Conservation (phyloP, 225 moss, liverwort and hornwort species). For the Physcomitrium patens region DNA sequence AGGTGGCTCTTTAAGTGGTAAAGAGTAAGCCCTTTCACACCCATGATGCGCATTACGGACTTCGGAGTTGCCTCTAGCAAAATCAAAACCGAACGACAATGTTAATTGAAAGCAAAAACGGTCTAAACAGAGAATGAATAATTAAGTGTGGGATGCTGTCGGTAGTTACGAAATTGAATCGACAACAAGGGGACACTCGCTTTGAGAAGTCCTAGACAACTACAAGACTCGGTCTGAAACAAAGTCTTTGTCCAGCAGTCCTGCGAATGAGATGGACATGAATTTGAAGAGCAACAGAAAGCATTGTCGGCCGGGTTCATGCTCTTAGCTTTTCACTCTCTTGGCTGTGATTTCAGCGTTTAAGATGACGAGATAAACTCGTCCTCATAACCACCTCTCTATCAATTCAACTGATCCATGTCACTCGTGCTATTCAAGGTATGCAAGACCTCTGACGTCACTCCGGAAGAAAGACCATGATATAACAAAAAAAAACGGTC, state of each 20-base stretch:
- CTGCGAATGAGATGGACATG: slow-evolving; percentile 13
- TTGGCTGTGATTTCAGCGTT: too few relatives aligned
- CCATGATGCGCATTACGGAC: slow-evolving; percentile 69
- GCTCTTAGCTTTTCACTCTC: too few relatives aligned
- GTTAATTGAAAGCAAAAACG: background rate
- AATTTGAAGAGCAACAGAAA: slow-evolving; percentile 30
- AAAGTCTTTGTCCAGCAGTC: background rate
- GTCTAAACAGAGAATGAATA: background rate
- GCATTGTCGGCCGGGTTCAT: slow-evolving; percentile 28
- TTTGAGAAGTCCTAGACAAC: background rate
- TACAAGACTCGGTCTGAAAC: background rate
- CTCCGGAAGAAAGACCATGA: background rate
- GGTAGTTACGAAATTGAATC: background rate
- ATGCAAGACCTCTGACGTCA: slow-evolving; percentile 34
- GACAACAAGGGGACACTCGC: background rate
- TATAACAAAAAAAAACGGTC: background rate
- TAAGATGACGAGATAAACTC: too few relatives aligned
- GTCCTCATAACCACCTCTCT: background rate
- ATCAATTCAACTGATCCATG: slow-evolving; percentile 21
- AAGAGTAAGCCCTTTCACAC: slow-evolving; percentile 66
- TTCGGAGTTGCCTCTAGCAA: slow-evolving; percentile 64
- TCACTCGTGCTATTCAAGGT: slow-evolving; percentile 9
- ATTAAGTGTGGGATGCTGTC: background rate
- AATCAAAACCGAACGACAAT: background rate
- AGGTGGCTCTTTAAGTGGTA: slow-evolving; percentile 70